Conservation (phyloP, 2,329 filamentous ascomycete species). For the Didymella glomerata region DNA sequence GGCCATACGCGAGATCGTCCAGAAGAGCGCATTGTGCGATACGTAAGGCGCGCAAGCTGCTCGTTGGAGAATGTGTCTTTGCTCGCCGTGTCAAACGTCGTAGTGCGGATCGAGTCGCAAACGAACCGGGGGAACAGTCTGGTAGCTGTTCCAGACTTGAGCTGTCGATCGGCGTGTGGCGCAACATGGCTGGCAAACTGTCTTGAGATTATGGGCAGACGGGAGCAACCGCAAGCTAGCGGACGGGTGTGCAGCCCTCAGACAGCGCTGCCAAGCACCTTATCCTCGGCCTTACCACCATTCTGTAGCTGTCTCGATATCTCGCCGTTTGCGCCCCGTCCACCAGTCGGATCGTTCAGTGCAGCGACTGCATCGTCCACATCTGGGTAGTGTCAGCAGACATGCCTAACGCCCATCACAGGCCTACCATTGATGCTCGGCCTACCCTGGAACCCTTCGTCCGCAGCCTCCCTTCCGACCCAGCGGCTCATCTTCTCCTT, state of each 20-base stretch:
- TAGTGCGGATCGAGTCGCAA: too few relatives aligned
- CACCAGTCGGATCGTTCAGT: conserved; percentile 55
- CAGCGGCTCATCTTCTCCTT: conserved; percentile 73
- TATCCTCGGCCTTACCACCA: conserved; percentile 24
- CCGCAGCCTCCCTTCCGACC: conserved; percentile 57
- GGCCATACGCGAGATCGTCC: not conserved
- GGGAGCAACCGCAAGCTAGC: not conserved
- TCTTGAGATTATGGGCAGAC: not conserved
- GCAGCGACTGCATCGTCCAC: conserved; percentile 56
- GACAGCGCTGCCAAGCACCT: conserved; percentile 44
- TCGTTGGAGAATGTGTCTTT: too few relatives aligned
- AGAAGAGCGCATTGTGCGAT: too few relatives aligned
- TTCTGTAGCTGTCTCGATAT: conserved; percentile 52
- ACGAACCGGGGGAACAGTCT: too few relatives aligned
- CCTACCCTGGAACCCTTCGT: conserved; percentile 58
- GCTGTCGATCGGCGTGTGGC: too few relatives aligned
- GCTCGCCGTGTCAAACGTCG: too few relatives aligned
- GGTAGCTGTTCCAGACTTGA: too few relatives aligned
- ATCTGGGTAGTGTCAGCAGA: conserved; percentile 40
- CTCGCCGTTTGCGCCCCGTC: conserved; percentile 52
- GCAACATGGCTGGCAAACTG: too few relatives aligned
- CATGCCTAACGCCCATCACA: not conserved
- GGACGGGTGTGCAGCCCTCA: conserved; percentile 22
- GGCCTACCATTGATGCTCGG: conserved; percentile 37
- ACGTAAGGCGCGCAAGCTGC: not conserved